Evolutionary conservation across 176 grass and related monocot genomes (phyloP), one percentile per base, ranked within the genome.

Genomic region (Poa pratensis): DNA sequence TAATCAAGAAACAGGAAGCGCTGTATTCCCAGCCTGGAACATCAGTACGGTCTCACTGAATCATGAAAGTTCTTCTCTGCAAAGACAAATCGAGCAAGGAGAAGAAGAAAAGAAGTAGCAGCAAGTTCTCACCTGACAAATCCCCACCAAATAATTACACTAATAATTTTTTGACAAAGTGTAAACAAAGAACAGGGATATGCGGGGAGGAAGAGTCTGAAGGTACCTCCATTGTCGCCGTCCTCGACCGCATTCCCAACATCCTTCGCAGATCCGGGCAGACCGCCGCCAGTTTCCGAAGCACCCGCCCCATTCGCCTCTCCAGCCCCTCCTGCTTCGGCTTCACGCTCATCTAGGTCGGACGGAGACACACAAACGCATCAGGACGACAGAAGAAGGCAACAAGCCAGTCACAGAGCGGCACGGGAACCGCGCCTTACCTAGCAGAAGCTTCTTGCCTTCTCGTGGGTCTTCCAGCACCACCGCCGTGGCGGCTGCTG

Each of bases 261-360:
- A 30, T 51, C 74, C 49, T 5, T 20, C 75, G 67, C 89, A 87
- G 89, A 90, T 90, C 89, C 89, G 65, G 75, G 49, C 39, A 18
- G 43, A 17, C 9, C 18, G 69, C 27, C 80, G 60, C 50, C 80
- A 2, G 45, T 74, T 30, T 83, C 84, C 80, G 57, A 14, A 28
- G 84, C 84, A 69, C 60, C 9, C 60, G 49, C 49, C 14, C 57
- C 75, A 28, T 50, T 63, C 18, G 57, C 80, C 5, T 57, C 65
- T 30, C 9, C 75, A 13, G 57, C 80, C 5, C 48, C 65, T 30
- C 9, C 75, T 1, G 12, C 20, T 8, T 15, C 54, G 20, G 3
- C 20, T 52, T 69, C 76, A 27, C 70, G 30, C 3, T 15, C 89
- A 32, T 51, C 85, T 87, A 7, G 48, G 9, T 79, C 45, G 42